phyloP scores from a whole-genome alignment of 192 early-diverging fungal genomes.

The Coemansia sp. region DNA sequence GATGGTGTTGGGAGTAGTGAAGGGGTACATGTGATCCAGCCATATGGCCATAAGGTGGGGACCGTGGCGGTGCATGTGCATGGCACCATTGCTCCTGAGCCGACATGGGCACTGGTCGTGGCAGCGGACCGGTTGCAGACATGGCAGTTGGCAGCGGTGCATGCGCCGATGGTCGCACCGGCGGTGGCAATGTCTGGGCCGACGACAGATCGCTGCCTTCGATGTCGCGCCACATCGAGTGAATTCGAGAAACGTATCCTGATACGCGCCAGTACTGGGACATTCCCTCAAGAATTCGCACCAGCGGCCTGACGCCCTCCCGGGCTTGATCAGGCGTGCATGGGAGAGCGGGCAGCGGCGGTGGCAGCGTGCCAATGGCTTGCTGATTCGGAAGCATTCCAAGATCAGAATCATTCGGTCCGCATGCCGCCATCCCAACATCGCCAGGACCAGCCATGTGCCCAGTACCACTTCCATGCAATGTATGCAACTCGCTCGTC shows the following conservation, averaged over 20 bases:
- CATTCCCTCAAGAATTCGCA: slow-evolving; percentile 35
- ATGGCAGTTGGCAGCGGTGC: neutral
- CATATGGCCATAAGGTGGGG: slow-evolving; percentile 1
- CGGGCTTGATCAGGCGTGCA: slow-evolving; percentile 41
- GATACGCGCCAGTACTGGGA: slow-evolving; percentile 45
- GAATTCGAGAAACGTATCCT: slow-evolving; percentile 26
- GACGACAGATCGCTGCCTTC: slow-evolving; percentile 26
- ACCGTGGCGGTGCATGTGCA: slow-evolving; percentile 2
- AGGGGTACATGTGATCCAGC: neutral
- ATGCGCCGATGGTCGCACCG: neutral
- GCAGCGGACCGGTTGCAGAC: slow-evolving; percentile 1
- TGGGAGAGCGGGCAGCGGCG: slow-evolving; percentile 31
- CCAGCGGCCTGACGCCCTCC: slow-evolving; percentile 41
- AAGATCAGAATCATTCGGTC: slow-evolving; percentile 15
- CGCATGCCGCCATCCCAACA: slow-evolving; percentile 2
- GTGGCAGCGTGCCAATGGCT: slow-evolving; percentile 31
- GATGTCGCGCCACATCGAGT: slow-evolving; percentile 29
- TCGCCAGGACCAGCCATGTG: slow-evolving; percentile 1
- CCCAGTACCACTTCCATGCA: slow-evolving; percentile 2
- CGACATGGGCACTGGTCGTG: slow-evolving; percentile 2
- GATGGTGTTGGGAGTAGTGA: neutral
- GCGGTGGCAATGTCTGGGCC: slow-evolving; percentile 9
- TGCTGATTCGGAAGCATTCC: slow-evolving; percentile 29
- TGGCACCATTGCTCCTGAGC: slow-evolving; percentile 3
- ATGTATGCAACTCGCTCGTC: slow-evolving; percentile 17